Percentiles rank a stretch among this genome's conserved stretches.
Evolutionary conservation across 257 asterid genomes (phyloP).

Genomic region (Plantago major): DNA sequence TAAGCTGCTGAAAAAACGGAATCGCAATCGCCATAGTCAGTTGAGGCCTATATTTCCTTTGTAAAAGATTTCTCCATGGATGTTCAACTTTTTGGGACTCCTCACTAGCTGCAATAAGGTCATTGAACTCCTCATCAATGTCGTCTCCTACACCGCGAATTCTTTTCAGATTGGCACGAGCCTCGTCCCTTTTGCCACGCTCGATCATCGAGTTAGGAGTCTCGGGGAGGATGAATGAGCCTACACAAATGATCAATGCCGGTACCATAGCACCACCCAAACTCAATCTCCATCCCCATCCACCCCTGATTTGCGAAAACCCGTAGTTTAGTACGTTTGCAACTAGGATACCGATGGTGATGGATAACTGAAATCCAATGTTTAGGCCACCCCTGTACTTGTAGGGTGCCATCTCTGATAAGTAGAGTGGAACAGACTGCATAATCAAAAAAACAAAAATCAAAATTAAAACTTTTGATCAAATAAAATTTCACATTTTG

Average conservation of each 20-base stretch:
- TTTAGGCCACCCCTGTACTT: constrained; percentile 63
- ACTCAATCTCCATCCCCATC: constrained; percentile 76
- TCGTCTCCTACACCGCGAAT: constrained; percentile 52
- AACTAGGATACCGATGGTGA: constrained; percentile 55
- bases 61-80: constrained; percentile 56
- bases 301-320: constrained; percentile 41
- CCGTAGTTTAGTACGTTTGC: constrained; percentile 67
- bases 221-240: constrained; percentile 70
- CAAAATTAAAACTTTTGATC: not conserved
- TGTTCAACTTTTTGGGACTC: constrained; percentile 53
- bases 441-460: not conserved
- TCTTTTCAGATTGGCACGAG: constrained; percentile 38
- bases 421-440: constrained; percentile 78
- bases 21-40: constrained; percentile 51
- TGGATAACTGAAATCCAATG: constrained; percentile 66
- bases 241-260: constrained; percentile 51
- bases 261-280: constrained; percentile 74
- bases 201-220: constrained; percentile 80
- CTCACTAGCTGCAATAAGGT: constrained; percentile 60
- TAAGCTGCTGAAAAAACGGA: constrained; percentile 79
- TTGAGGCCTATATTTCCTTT: constrained; percentile 57
- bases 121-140: constrained; percentile 66
- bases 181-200: constrained; percentile 59
- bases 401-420: constrained; percentile 87
- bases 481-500: not conserved